These are phyloP conservation scores for Linaria vulgaris DNA, from an alignment of 257 asterid genomes.

Conservation along the genomic window DNA sequence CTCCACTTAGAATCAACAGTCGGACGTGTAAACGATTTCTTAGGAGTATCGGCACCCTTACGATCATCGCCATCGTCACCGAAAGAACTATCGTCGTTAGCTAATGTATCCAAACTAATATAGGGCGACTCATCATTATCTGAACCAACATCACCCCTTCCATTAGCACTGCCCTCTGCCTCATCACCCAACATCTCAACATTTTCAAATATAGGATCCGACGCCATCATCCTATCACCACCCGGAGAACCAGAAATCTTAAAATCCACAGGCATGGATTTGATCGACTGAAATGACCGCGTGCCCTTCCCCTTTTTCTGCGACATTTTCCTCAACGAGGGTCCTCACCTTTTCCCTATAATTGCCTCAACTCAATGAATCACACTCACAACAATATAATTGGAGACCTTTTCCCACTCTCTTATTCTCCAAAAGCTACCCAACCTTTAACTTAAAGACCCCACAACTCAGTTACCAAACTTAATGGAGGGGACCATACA, in stretches of 20 bases:
- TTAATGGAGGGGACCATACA: constrained; percentile 71
- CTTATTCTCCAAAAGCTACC: constrained; percentile 44
- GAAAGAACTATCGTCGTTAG: constrained; percentile 44
- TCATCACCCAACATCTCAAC: constrained; percentile 38
- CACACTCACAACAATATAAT: constrained; percentile 46
- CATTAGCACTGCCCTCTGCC: constrained; percentile 25
- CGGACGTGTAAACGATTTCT: constrained; percentile 32
- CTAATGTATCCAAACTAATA: constrained; percentile 46
- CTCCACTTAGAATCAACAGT: constrained; percentile 71
- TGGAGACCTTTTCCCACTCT: constrained; percentile 48
- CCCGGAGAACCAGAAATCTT: constrained; percentile 45
- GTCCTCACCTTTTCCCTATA: background rate
- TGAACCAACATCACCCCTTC: constrained; percentile 32
- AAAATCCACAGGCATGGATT: constrained; percentile 73
- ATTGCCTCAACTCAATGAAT: constrained; percentile 45
- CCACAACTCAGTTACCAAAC: constrained; percentile 24
- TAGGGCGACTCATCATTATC: constrained; percentile 78
- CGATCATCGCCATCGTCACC: constrained; percentile 48
- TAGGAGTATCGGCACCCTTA: constrained; percentile 37
- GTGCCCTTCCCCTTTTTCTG: constrained; percentile 40
- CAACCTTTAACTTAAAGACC: constrained; percentile 52
- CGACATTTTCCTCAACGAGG: constrained; percentile 45
- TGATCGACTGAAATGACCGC: constrained; percentile 60
- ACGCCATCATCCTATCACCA: constrained; percentile 38
- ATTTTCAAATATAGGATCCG: constrained; percentile 44